Conservation (phyloP, 176 grass and related monocot species). For the maize (Zea mays) region DNA sequence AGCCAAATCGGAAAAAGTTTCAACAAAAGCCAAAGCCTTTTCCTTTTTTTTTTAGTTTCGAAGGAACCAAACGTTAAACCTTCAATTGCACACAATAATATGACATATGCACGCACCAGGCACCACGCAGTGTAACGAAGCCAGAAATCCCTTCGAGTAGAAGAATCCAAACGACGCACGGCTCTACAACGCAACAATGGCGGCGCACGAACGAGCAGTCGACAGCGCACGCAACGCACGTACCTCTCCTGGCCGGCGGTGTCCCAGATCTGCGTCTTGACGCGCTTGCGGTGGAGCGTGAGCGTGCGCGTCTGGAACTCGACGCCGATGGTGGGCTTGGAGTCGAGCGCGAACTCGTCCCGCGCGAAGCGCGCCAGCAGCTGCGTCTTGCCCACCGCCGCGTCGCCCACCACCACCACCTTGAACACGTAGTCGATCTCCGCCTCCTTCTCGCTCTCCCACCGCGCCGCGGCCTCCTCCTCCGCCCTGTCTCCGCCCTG, state of each 20-base stretch:
- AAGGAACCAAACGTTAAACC: background rate
- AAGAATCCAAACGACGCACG: conserved; percentile 12
- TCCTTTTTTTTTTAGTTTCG: too few relatives aligned
- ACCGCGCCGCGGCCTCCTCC: conserved; percentile 32
- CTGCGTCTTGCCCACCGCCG: conserved; percentile 68
- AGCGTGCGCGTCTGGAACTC: conserved; percentile 70
- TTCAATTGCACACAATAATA: background rate
- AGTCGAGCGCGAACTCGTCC: conserved; percentile 87
- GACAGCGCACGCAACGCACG: too few relatives aligned
- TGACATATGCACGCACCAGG: too few relatives aligned
- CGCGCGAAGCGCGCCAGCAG: conserved; percentile 52
- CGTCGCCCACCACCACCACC: conserved; percentile 62
- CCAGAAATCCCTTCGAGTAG: background rate
- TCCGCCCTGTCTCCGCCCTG: background rate
- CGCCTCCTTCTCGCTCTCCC: conserved; percentile 59
- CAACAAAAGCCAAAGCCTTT: background rate
- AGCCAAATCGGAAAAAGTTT: background rate
- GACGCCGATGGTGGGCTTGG: conserved; percentile 94
- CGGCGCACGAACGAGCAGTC: too few relatives aligned
- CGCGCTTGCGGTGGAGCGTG: conserved; percentile 52
- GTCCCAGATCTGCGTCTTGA: conserved; percentile 86
- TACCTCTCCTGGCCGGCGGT: conserved; percentile 74
- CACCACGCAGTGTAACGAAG: background rate
- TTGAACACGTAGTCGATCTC: conserved; percentile 74
- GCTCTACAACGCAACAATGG: too few relatives aligned